Conservation (phyloP, 2,329 filamentous ascomycete genomes). For the Lachnellula willkommii region DNA sequence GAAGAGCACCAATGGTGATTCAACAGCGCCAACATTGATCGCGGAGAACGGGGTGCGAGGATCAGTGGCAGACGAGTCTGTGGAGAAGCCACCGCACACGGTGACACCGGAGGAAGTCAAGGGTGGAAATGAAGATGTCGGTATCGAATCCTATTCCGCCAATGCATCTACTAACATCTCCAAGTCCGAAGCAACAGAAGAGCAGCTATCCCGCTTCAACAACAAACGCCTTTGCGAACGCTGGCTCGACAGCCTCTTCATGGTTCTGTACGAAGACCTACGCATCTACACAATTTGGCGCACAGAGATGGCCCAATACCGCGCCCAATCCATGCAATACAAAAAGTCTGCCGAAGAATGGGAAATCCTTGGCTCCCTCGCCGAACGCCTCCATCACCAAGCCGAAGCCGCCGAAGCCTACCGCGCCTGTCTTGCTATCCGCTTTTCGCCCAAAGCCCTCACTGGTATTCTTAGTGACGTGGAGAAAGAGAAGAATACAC, state of each 20-base stretch:
- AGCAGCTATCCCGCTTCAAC: constrained; percentile 82
- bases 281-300: constrained; percentile 99
- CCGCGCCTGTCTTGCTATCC: constrained; percentile 75
- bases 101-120: constrained; percentile 74
- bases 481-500: constrained; percentile 70
- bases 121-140: constrained; percentile 65
- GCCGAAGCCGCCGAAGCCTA: constrained; percentile 94
- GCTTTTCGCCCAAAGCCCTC: constrained; percentile 91
- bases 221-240: constrained; percentile 96
- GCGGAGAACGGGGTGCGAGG: constrained; percentile 24
- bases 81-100: constrained; percentile 77
- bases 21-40: constrained; percentile 20
- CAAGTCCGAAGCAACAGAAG: constrained; percentile 59
- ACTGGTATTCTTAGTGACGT: constrained; percentile 76
- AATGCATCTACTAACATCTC: constrained; percentile 24
- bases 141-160: constrained; percentile 21
- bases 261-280: constrained; percentile 97
- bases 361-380: constrained; percentile 93
- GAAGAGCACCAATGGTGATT: constrained; percentile 29
- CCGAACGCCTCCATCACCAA: constrained; percentile 84
- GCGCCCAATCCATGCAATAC: constrained; percentile 88
- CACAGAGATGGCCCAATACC: constrained; percentile 93
- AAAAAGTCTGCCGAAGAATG: constrained; percentile 96
- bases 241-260: constrained; percentile 98
- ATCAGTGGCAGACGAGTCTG: constrained; percentile 31